Evolutionary conservation across 73 alveolate genomes (phyloP), one percentile per base, ranked within the genome.

Genomic region (Symbiodinium pilosum): DNA sequence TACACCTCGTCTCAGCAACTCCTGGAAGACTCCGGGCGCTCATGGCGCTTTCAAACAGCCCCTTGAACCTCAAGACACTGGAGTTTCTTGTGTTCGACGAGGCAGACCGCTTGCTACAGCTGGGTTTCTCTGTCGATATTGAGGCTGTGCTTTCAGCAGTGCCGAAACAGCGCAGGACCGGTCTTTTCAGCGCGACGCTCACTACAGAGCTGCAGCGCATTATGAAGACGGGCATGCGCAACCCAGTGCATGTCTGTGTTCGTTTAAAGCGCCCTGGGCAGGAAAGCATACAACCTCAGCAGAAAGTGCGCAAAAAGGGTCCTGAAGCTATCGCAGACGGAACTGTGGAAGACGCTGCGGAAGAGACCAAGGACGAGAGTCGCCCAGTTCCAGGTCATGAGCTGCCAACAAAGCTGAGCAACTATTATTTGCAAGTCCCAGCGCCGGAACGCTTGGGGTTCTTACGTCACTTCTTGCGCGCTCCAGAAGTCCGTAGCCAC

Each of bases 131-230:
- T 43, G 43, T 43, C 64, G 98, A 92, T 75, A 34, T 92, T 38
- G 83, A 92, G 59, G 94, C 93, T 83, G 99, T 99, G 28, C 93
- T 99, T 30, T 97, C 99, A 34, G 99, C 96, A 26, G 99, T 99
- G 40, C 99, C 99, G 40, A 99, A 99, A 86, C 99, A 99, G 99
- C 99, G 99, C 97, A 99, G 99, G 85, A 99, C 99, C 21, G 99
- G 99, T 21, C 99, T 99, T 77, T 99, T 99, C 99, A 99, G 99
- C 2, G 99, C 99, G 26, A 99, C 99, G 28, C 99, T 99, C 94
- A 99, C 99, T 26, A 99, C 99, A 41, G 99, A 99, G 94, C 99
- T 99, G 32, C 99, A 99, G 98, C 99, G 99, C 71, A 47, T 99
- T 68, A 99, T 99, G 77, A 99, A 99, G 99, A 99, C 99, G 8